A percentile compares a stretch with the other conserved stretches of the same genome.
These are phyloP conservation scores for Trichoderma harzianum DNA, from an alignment of 2,329 filamentous ascomycete species.

Conservation along the genomic window DNA sequence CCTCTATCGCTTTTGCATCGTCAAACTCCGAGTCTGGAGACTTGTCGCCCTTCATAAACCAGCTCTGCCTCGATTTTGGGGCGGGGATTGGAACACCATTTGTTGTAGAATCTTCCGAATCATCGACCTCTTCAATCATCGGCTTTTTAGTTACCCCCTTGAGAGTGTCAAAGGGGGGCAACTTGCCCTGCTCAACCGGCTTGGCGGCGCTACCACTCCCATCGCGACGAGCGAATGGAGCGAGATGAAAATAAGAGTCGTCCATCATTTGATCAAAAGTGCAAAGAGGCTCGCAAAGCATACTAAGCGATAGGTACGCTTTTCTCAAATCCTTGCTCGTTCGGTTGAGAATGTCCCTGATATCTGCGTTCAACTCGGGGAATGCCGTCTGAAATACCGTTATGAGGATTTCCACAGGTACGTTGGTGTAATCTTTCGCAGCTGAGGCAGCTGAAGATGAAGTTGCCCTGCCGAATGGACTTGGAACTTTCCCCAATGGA, in stretches of 20 bases:
- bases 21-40: not conserved
- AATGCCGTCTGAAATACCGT: slow-evolving; percentile 42
- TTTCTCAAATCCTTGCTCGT: slow-evolving; percentile 34
- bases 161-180: not conserved
- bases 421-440: not conserved
- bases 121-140: slow-evolving; percentile 28
- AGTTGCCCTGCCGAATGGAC: not conserved
- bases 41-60: not conserved
- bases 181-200: not conserved
- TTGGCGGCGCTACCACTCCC: not conserved
- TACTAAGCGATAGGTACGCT: slow-evolving; percentile 37
- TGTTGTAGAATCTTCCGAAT: not conserved
- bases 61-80: not conserved
- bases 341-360: slow-evolving; percentile 29
- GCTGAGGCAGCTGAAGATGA: not conserved
- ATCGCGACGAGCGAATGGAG: not conserved
- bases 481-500: not conserved
- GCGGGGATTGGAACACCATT: not conserved
- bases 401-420: slow-evolving; percentile 31
- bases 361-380: slow-evolving; percentile 39
- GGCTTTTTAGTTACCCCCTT: slow-evolving; percentile 21
- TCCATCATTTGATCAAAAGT: slow-evolving; percentile 35
- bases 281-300: slow-evolving; percentile 31
- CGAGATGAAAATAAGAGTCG: slow-evolving; percentile 4
- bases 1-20: not conserved